Evolutionary conservation across 345 rosid species (phyloP).

Genomic region (Physaria fendleri): DNA sequence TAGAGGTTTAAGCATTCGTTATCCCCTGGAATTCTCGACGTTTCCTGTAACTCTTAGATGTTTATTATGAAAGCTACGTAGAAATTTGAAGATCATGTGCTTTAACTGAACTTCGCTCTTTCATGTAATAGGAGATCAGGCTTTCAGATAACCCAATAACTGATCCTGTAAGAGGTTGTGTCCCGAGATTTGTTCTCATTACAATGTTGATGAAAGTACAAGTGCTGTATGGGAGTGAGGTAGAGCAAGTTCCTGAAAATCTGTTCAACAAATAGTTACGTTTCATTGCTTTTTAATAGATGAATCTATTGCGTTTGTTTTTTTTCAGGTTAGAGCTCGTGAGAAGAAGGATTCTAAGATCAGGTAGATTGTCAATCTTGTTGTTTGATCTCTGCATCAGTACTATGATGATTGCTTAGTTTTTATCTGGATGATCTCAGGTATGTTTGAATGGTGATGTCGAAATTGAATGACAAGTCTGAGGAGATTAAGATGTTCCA

Average conservation of each 20-base stretch:
- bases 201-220: constrained; percentile 75
- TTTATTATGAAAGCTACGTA: background rate
- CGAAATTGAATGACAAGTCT: constrained; percentile 41
- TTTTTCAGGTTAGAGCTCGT: constrained; percentile 58
- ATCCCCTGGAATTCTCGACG: background rate
- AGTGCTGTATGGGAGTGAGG: constrained; percentile 96
- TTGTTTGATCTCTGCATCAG: background rate
- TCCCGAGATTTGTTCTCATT: constrained; percentile 71
- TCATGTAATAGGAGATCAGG: constrained; percentile 60
- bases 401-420: background rate
- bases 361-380: constrained; percentile 38
- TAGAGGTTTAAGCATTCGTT: background rate
- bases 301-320: background rate
- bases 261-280: background rate
- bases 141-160: constrained; percentile 83
- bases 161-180: constrained; percentile 69
- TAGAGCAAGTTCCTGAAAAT: constrained; percentile 27
- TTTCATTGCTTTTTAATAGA: constrained; percentile 6
- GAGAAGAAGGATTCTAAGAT: constrained; percentile 97
- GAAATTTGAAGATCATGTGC: background rate
- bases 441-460: constrained; percentile 76
- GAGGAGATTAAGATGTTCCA: constrained; percentile 55
- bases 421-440: constrained; percentile 33
- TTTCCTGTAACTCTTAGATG: background rate
- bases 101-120: constrained; percentile 7